Evolutionary conservation across 768 basidiomycete species (phyloP), one percentile per base, ranked within the genome.

Genomic region (Hysterangium stoloniferum): DNA sequence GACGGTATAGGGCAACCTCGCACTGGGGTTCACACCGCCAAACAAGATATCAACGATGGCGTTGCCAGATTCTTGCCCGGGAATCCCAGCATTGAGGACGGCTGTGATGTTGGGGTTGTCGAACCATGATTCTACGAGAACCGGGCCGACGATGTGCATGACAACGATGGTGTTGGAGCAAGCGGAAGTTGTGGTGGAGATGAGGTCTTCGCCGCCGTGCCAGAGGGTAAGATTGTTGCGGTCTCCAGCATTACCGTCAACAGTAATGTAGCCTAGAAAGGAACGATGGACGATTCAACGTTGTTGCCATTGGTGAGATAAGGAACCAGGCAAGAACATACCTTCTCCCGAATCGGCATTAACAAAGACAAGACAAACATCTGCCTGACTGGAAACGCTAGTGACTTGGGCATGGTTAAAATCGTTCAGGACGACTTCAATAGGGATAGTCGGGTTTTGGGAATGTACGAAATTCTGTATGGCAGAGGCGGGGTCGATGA

Each of bases 341-440:
- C 69, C 78, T 67, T 94, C 92, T 20, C 92, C 92, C 5, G 87
- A 90, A 62, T 93, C 84, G 2, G 86, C 74, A 54, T 82, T 80
- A 56, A 91, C 72, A 64, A 92, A 91, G 8, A 94, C 89, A 34
- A 94, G 71, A 1, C 83, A 83, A 6, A 81, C 82, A 17, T 80
- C 79, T 54, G 75, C 73, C 34, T 71, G 69, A 37, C 54, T 57
- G 0, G 76, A 77, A 9, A 56, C 45, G 7, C 45, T 48, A 20
- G 43, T 41, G 19, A 53, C 47, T 15, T 40, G 31, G n/a, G 15
- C 55, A 34, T 38, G 33, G n/a, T 47, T 52, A 13, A 22, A 52
- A 24, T 56, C 52, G 46, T 42, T 44, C 17, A 56, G 47, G 3
- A 53, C 35, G 6, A 13, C 24, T 29, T 56, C 55, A 17, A 56